A percentile compares a stretch with the other conserved stretches of the same genome.
phyloP scores from a whole-genome alignment of 106 monocot genomes.

The Acorus calamus region DNA sequence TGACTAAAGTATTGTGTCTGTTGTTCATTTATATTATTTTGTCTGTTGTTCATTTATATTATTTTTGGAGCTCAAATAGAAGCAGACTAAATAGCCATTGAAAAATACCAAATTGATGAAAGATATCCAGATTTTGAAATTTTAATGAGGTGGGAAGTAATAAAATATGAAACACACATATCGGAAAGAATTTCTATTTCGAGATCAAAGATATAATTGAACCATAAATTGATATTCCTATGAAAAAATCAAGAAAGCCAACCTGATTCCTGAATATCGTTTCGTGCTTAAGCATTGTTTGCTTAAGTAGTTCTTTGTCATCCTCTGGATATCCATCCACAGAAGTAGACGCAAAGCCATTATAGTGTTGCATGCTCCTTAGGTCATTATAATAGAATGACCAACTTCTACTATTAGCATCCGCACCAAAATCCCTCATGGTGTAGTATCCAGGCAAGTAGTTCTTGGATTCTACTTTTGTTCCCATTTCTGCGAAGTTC shows the following conservation, averaged over 20 bases:
- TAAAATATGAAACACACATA: too few relatives aligned
- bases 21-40: too few relatives aligned
- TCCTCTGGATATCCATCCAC: conserved; percentile 28
- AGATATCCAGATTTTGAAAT: too few relatives aligned
- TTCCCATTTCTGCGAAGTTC: conserved; percentile 50
- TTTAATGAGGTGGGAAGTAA: too few relatives aligned
- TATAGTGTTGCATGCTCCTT: conserved; percentile 21
- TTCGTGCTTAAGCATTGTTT: conserved; percentile 69
- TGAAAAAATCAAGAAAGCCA: neutral
- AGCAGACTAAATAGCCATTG: too few relatives aligned
- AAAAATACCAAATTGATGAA: too few relatives aligned
- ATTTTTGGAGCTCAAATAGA: too few relatives aligned
- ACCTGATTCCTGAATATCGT: conserved; percentile 69
- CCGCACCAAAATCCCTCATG: conserved; percentile 34
- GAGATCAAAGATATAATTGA: neutral
- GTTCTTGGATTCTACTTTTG: conserved; percentile 31
- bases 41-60: too few relatives aligned
- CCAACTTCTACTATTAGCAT: conserved; percentile 16
- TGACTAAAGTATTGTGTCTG: too few relatives aligned
- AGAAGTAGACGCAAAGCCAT: conserved; percentile 18
- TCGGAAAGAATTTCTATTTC: neutral
- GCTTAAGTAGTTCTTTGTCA: conserved; percentile 49
- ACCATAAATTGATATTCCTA: neutral
- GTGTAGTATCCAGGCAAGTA: conserved; percentile 24
- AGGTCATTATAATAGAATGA: conserved; percentile 26